Evolutionary conservation across 2,329 filamentous ascomycete genomes (phyloP), one percentile per base, ranked within the genome.

Genomic region (Lasiodiplodia citricola): DNA sequence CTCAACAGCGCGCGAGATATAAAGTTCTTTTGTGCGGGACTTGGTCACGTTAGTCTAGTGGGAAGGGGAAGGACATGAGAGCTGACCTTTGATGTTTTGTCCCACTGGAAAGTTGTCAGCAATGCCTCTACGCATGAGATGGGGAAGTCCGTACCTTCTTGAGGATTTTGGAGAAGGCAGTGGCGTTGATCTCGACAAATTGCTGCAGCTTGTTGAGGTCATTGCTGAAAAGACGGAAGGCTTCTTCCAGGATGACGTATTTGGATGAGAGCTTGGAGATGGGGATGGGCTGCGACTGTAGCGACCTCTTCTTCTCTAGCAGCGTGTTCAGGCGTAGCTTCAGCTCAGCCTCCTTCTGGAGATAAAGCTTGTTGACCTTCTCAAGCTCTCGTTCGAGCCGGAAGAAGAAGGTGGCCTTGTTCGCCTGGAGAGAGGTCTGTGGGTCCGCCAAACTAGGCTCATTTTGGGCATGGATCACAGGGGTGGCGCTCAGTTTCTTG

Each of bases 321-420:
- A 99, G 86, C 1, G 95, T 97, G 78, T 93, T 93, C 68, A 99
- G 87, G 13, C 96, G 92, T 67, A 98, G 88, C 80, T 97, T 96
- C 80, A 98, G 92, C 94, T 99, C 96, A 65, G 94, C 94, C 82
- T 99, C 96, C 79, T 99, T 99, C 79, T 98, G 96, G 44, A 98
- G 83, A 79, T 99, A 99, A 81, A 97, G 97, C 16, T 90, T 93
- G 81, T 99, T 99, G 81, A 99, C 96, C 80, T 98, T 99, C 81
- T 98, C 96, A 67, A 99, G 88, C 81, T 99, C 96, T 75, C 96
- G 91, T 86, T 99, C 96, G 81, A 99, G 86, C 81, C 96, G 92
- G 80, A 98, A 98, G 87, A 99, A 99, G 83, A 99, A 99, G 13
- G 95, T 97, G 68, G 95, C 95, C 83, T 96, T 97, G 83, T 99